Base-by-base conservation (phyloP, 2,329 filamentous ascomycete species). In the Penicillium polonicum region DNA sequence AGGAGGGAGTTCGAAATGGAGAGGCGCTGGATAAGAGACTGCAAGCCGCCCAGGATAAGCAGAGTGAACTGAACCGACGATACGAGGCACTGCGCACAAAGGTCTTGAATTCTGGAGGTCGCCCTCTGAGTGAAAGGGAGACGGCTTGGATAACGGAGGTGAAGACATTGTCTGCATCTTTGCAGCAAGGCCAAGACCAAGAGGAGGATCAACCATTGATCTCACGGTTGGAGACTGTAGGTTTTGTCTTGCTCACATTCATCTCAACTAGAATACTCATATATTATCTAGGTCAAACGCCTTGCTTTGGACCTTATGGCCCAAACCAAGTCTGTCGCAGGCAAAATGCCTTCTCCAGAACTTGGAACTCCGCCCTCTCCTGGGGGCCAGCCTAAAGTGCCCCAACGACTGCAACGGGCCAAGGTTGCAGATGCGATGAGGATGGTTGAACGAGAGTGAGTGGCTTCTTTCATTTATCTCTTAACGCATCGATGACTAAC, bases 401-500 rank as follows among this genome's bases (percentile, higher is more conserved):
- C 78, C 1, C 71, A 74, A 44, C 70, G 75, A 52, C 63, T 81
- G 27, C 78, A 80, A 59, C 75, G 75, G 38, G 76, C 77, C 36
- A 78, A 75, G 67, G 70, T 81, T 48, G 70, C 72, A 2, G 77
- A 81, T 65, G 79, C 79, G 6, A 80, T 80, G 77, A 72, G 69
- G 41, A 77, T 81, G 77, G 76, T 82, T 46, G 79, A 81, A 58
- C 70, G 79, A 72, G 79, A 81, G 76, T 78, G 57, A 60, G 75
- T 71, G 41, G 0, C 17, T 17, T 23, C 23, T 29, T 35, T 25
- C 12, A 27, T 21, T 29, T 31, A n/a, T n/a, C 33, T 52, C 21
- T 46, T 1, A 43, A n/a, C 43, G 23, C 45, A 25, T 31, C 25
- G 33, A 27, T 42, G 29, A 19, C 54, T 64, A 55, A 70, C 54